phyloP scores from a whole-genome alignment of 805 yeast genomes.

The Cyberlindnera japonica region DNA sequence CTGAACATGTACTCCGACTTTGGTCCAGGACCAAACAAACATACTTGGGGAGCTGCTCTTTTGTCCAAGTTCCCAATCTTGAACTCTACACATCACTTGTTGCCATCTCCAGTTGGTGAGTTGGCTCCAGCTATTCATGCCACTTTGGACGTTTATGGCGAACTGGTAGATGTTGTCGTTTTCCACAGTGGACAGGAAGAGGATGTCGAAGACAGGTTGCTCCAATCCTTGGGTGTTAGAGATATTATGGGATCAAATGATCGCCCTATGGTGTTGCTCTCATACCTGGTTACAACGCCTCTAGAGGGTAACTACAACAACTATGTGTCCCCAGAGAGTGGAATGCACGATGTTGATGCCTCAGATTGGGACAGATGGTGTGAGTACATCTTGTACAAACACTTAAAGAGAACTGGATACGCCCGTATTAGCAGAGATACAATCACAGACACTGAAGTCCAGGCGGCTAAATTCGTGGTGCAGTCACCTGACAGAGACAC shows the following conservation, averaged over 20 bases:
- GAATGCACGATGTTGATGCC: constrained; percentile 92
- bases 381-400: constrained; percentile 88
- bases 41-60: constrained; percentile 96
- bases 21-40: constrained; percentile 97
- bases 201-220: constrained; percentile 87
- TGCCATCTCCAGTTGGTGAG: constrained; percentile 98
- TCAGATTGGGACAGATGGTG: constrained; percentile 98
- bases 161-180: constrained; percentile 84
- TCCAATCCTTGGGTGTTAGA: constrained; percentile 74
- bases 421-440: constrained; percentile 92
- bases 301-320: constrained; percentile 87
- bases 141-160: constrained; percentile 87
- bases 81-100: constrained; percentile 82
- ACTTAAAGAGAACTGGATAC: constrained; percentile 82
- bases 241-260: constrained; percentile 78
- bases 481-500: constrained; percentile 28
- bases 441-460: constrained; percentile 95
- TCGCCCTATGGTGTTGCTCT: constrained; percentile 80
- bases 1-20: constrained; percentile 92
- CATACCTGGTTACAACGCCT: constrained; percentile 89
- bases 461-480: constrained; percentile 78
- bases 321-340: constrained; percentile 76
- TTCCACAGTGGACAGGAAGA: constrained; percentile 99
- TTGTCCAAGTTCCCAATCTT: constrained; percentile 92
- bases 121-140: constrained; percentile 98